Conservation (phyloP, 2,329 filamentous ascomycete genomes). For the Diaporthe citri region DNA sequence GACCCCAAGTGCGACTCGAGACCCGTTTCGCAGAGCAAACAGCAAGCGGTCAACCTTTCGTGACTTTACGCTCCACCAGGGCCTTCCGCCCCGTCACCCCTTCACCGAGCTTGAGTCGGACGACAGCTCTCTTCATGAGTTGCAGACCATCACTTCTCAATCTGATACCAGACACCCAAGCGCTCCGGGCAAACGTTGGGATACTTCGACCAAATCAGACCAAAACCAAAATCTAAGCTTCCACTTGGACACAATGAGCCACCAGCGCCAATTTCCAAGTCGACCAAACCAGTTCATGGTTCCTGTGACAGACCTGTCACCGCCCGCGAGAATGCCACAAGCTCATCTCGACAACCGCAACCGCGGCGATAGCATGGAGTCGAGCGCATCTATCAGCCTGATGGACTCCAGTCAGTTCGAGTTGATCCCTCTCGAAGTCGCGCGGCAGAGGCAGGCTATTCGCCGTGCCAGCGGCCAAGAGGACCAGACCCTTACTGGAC, state of each 20-base stretch:
- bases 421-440: conserved; percentile 49
- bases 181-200: not conserved
- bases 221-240: not conserved
- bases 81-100: conserved; percentile 1
- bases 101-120: conserved; percentile 25
- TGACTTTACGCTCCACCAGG: conserved; percentile 1
- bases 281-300: not conserved
- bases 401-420: conserved; percentile 48
- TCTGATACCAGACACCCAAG: not conserved
- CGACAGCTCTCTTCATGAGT: conserved; percentile 19
- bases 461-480: conserved; percentile 43
- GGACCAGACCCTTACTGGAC: conserved; percentile 43
- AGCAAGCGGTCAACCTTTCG: conserved; percentile 3
- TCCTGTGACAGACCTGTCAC: conserved; percentile 8
- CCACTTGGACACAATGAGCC: not conserved
- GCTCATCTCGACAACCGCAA: conserved; percentile 17
- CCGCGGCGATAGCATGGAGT: conserved; percentile 28
- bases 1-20: not conserved
- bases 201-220: not conserved
- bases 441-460: conserved; percentile 47
- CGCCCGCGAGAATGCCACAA: not conserved
- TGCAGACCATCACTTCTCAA: conserved; percentile 1
- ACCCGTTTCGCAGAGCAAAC: conserved; percentile 1
- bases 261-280: not conserved
- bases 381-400: conserved; percentile 33